Conservation (phyloP, 495 filamentous ascomycete genomes). For the Penicillium subrubescens region DNA sequence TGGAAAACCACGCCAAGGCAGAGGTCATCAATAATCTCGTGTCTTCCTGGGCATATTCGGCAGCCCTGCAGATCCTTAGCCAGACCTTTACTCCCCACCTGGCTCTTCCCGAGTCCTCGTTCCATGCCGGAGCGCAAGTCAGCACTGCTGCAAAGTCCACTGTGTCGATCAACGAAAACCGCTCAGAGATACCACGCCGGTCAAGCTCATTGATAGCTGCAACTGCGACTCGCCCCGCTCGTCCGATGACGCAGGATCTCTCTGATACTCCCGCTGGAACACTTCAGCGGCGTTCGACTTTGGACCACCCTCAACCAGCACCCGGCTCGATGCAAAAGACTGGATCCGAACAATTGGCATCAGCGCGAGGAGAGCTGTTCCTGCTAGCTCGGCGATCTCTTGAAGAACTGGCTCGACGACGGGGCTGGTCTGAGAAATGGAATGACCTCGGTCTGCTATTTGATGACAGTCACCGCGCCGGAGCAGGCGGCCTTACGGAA, state of each 20-base stretch:
- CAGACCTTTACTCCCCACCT: slow-evolving; percentile 73
- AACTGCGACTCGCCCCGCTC: slow-evolving; percentile 25
- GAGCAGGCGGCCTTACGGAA: slow-evolving; percentile 50
- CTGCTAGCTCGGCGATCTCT: slow-evolving; percentile 78
- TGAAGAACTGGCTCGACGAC: slow-evolving; percentile 68
- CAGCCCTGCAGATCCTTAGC: slow-evolving; percentile 72
- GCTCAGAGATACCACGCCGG: slow-evolving; percentile 46
- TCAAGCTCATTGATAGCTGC: slow-evolving; percentile 45
- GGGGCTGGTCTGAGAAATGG: slow-evolving; percentile 82
- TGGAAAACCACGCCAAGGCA: slow-evolving; percentile 34
- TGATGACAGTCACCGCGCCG: slow-evolving; percentile 54
- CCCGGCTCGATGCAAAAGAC: slow-evolving; percentile 46
- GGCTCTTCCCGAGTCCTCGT: slow-evolving; percentile 63
- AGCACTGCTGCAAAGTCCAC: slow-evolving; percentile 25
- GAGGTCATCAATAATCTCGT: slow-evolving; percentile 79
- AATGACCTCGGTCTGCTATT: slow-evolving; percentile 56
- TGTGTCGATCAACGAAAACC: slow-evolving; percentile 38
- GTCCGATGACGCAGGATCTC: slow-evolving; percentile 39
- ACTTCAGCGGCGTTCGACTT: slow-evolving; percentile 26
- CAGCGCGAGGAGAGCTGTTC: slow-evolving; percentile 76
- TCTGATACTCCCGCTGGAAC: slow-evolving; percentile 21
- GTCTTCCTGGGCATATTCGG: slow-evolving; percentile 81
- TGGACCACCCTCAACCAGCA: slow-evolving; percentile 36
- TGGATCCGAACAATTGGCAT: slow-evolving; percentile 82
- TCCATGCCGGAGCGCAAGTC: slow-evolving; percentile 35